Evolutionary conservation across 1,139 yeast species (phyloP).

Genomic region (Pichia sp.): DNA sequence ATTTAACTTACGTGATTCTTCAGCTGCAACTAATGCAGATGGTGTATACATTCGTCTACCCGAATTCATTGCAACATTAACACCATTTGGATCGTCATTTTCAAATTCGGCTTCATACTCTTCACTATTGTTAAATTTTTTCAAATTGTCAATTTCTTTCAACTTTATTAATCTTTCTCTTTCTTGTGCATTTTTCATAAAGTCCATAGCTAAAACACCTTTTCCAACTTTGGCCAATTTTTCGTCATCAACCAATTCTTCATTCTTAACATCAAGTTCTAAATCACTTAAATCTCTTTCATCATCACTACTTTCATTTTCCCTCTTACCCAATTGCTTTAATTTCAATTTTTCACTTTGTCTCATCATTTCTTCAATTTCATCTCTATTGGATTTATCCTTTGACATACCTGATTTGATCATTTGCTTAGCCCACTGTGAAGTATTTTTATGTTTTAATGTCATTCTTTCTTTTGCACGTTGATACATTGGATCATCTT

Average conservation of each 20-base stretch:
- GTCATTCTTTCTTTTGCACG: slow-evolving; percentile 93
- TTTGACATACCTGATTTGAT: slow-evolving; percentile 85
- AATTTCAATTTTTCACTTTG: slow-evolving; percentile 74
- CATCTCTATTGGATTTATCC: slow-evolving; percentile 76
- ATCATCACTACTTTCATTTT: slow-evolving; percentile 44
- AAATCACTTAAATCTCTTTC: slow-evolving; percentile 46
- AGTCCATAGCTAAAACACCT: slow-evolving; percentile 90
- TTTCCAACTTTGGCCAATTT: slow-evolving; percentile 53
- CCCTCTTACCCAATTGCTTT: slow-evolving; percentile 66
- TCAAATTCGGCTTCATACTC: slow-evolving; percentile 31
- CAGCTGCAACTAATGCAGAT: slow-evolving; percentile 43
- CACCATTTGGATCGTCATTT: slow-evolving; percentile 36
- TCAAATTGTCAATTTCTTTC: slow-evolving; percentile 46
- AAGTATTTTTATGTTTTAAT: slow-evolving; percentile 79
- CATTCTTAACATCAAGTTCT: slow-evolving; percentile 39
- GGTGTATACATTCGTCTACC: slow-evolving; percentile 88
- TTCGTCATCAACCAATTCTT: slow-evolving; percentile 32
- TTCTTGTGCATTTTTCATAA: slow-evolving; percentile 83
- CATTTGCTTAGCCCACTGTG: slow-evolving; percentile 89
- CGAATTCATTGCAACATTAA: slow-evolving; percentile 50
- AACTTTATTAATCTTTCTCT: slow-evolving; percentile 52
- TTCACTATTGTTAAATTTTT: slow-evolving; percentile 42
- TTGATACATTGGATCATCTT: slow-evolving; percentile 60
- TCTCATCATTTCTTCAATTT: slow-evolving; percentile 88
- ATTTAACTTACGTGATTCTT: slow-evolving; percentile 40